Evolutionary conservation across 805 yeast species (phyloP), one percentile per base, ranked within the genome.

Genomic region (Saturnispora sanitii): DNA sequence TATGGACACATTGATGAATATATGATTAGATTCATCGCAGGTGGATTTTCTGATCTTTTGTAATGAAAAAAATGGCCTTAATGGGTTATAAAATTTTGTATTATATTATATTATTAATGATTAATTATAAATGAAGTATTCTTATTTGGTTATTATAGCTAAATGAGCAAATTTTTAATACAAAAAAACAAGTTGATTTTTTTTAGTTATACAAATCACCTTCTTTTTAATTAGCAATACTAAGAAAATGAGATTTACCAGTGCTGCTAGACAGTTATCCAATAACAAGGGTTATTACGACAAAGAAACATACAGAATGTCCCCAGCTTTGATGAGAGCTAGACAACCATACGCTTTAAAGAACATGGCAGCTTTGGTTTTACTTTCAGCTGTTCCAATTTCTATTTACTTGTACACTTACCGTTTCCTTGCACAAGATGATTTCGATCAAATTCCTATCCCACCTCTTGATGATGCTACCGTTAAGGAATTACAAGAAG

Each of bases 1-100:
- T 70, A 79, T 38, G 83, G 82, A 4, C 96, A 87, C 58, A 75
- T 90, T 40, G 99, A 92, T 57, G 97, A 92, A 67, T 94, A 88
- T 64, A 92, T 92, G 99, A 76, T 92, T 47, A 68, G 88, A 45
- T 84, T 74, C 56, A 84, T 92, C 44, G 94, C 94, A 45, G 79
- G 78, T 40, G 96, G 96, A 0, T 73, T 67, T 55, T 83, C 42
- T n/a, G 30, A 35, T 29, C 21, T 19, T 15, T 36, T 37, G 25
- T 34, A 36, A 21, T 18, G 13, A 16, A 32, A 22, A 21, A 22
- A 22, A 11, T 20, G 9, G 4, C 27, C 13, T 27, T 19, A n/a
- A 12, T 6, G 13, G 7, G 6, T 11, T 7, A 17, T 19, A 20
- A 20, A n/a, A 4, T 9, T 19, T 3, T 11, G 8, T 20, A 28